Conservation (phyloP, 2,329 filamentous ascomycete genomes). For the Aspergillus sclerotialis region DNA sequence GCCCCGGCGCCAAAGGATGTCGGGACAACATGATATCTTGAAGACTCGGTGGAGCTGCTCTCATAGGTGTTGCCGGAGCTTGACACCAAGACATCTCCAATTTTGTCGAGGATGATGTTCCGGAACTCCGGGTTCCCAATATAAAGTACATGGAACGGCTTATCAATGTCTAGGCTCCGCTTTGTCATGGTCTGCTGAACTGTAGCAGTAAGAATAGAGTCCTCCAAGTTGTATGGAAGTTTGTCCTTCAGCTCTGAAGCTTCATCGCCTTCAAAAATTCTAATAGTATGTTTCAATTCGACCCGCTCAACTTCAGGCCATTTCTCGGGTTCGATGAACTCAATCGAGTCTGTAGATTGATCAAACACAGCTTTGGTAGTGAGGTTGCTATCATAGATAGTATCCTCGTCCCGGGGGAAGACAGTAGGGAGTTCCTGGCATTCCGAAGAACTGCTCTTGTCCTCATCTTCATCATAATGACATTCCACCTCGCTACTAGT, state of each 20-base stretch:
- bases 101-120: constrained; percentile 39
- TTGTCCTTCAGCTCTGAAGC: constrained; percentile 20
- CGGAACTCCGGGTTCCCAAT: constrained; percentile 33
- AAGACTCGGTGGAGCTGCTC: constrained; percentile 32
- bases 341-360: constrained; percentile 30
- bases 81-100: constrained; percentile 41
- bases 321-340: constrained; percentile 35
- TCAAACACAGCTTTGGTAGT: constrained; percentile 28
- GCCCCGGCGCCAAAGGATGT: constrained; percentile 40
- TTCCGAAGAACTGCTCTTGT: constrained; percentile 20
- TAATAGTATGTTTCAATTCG: constrained; percentile 37
- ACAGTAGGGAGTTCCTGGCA: constrained; percentile 23
- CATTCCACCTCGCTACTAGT: constrained; percentile 29
- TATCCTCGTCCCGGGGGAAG: constrained; percentile 19
- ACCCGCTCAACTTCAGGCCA: constrained; percentile 34
- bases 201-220: constrained; percentile 31
- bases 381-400: constrained; percentile 29
- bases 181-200: constrained; percentile 40
- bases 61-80: constrained; percentile 26
- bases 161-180: constrained; percentile 31
- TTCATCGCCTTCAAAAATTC: constrained; percentile 25
- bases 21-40: constrained; percentile 43
- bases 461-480: constrained; percentile 22
- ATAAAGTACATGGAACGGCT: constrained; percentile 40
- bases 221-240: constrained; percentile 19